Evolutionary conservation across 805 yeast genomes (phyloP).

Genomic region (Candida ficus): DNA sequence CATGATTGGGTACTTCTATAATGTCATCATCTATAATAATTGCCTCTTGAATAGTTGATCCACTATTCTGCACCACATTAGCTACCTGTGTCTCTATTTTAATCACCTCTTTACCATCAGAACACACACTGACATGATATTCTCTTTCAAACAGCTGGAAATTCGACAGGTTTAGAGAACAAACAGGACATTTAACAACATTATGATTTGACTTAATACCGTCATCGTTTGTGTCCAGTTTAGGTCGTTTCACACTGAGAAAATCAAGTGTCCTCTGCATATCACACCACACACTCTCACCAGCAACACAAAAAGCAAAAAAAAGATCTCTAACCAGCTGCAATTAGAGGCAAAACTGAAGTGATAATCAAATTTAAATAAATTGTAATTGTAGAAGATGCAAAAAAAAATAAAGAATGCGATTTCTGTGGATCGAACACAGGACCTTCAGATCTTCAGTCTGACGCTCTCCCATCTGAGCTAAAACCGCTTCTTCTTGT

Average conservation of each 20-base stretch:
- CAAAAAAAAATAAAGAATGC: conserved; percentile 29
- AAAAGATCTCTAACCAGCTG: too few relatives aligned
- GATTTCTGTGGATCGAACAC: conserved; percentile 76
- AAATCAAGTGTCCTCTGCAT: conserved; percentile 9
- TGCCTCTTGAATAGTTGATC: conserved; percentile 26
- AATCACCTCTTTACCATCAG: conserved; percentile 14
- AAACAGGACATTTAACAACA: conserved; percentile 44
- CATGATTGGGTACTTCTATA: too few relatives aligned
- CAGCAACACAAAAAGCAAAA: not conserved
- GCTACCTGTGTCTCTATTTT: too few relatives aligned
- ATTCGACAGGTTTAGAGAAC: conserved; percentile 34
- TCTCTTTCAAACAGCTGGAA: conserved; percentile 39
- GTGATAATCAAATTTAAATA: too few relatives aligned
- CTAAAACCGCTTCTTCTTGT: conserved; percentile 25
- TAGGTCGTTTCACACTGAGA: not conserved
- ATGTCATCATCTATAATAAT: not conserved
- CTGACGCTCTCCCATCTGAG: conserved; percentile 32
- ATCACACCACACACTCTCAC: not conserved
- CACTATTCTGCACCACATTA: not conserved
- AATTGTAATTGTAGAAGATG: not conserved
- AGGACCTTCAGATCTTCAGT: conserved; percentile 66
- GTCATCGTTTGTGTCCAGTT: not conserved
- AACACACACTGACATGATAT: conserved; percentile 53
- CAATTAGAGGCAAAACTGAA: too few relatives aligned
- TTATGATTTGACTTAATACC: not conserved